Conservation (phyloP, 2,329 filamentous ascomycete genomes). For the Colletotrichum neosansevieriae region DNA sequence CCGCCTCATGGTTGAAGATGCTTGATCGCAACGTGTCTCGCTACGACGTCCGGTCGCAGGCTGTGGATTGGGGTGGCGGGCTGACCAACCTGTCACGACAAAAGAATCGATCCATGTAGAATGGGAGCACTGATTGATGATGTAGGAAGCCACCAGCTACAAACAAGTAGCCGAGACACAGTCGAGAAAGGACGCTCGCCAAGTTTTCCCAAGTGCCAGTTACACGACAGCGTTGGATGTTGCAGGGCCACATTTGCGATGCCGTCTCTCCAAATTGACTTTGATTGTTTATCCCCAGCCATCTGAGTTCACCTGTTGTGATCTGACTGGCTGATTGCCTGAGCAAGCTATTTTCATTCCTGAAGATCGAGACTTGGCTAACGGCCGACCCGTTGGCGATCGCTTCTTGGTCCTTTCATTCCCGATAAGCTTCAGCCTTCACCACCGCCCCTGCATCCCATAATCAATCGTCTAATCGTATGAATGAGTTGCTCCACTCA, state of each 20-base stretch:
- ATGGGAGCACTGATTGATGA: background rate
- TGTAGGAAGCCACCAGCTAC: background rate
- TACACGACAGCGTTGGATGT: constrained; percentile 12
- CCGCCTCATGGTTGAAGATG: constrained; percentile 16
- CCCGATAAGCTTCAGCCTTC: no score
- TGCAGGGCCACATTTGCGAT: constrained; percentile 13
- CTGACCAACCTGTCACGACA: background rate
- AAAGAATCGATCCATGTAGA: background rate
- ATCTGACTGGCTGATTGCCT: background rate
- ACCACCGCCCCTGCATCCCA: constrained; percentile 2
- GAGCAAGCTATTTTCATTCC: background rate
- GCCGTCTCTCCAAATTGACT: background rate
- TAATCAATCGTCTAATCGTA: background rate
- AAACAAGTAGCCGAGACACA: constrained; percentile 33
- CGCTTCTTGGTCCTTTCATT: background rate
- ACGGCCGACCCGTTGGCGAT: background rate
- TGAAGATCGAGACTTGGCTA: background rate
- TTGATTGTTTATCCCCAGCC: constrained; percentile 10
- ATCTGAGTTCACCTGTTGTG: background rate
- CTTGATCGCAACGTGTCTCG: background rate
- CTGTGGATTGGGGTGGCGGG: background rate
- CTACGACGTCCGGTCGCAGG: background rate
- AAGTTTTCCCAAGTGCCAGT: background rate
- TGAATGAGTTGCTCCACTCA: constrained; percentile 43
- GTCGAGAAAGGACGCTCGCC: background rate